Conservation (phyloP, 2,329 filamentous ascomycete genomes). For the Microsporum audouinii region DNA sequence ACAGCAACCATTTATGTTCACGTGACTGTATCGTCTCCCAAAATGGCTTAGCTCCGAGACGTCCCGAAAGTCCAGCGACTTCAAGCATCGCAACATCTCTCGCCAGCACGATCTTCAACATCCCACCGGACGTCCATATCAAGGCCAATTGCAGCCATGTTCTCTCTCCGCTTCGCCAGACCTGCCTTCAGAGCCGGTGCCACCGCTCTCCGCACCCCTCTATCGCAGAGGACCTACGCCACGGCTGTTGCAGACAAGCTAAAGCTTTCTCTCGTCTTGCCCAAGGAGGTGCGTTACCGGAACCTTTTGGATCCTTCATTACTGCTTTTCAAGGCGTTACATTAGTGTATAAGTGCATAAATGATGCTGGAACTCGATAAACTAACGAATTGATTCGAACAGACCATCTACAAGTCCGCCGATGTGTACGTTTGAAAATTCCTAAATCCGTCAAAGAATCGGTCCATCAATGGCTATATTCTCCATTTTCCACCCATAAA, state of each 20-base stretch:
- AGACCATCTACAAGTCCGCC: constrained; percentile 59
- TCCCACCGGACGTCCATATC: constrained; percentile 14
- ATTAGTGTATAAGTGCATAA: constrained; percentile 2
- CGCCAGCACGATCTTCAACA: constrained; percentile 4
- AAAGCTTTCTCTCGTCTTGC: constrained; percentile 94
- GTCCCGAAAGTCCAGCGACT: constrained; percentile 13
- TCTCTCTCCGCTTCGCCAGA: constrained; percentile 85
- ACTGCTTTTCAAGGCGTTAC: constrained; percentile 9
- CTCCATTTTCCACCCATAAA: not conserved
- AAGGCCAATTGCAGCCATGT: constrained; percentile 50
- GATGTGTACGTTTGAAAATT: constrained; percentile 50
- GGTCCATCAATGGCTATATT: not conserved
- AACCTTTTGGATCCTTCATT: not conserved
- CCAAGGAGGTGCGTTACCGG: constrained; percentile 74
- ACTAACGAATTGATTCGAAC: constrained; percentile 9
- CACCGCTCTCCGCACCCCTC: constrained; percentile 59
- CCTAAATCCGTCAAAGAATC: constrained; percentile 3
- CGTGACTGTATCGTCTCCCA: constrained; percentile 3
- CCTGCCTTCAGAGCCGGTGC: constrained; percentile 68
- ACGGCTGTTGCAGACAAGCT: constrained; percentile 85
- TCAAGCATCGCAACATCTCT: constrained; percentile 8
- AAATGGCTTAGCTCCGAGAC: constrained; percentile 5
- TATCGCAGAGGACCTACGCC: constrained; percentile 84
- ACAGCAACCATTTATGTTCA: not conserved
- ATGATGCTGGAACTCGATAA: not conserved